Evolutionary conservation across 768 basidiomycete genomes (phyloP), one percentile per base, ranked within the genome.

Genomic region (Galerina sulciceps): DNA sequence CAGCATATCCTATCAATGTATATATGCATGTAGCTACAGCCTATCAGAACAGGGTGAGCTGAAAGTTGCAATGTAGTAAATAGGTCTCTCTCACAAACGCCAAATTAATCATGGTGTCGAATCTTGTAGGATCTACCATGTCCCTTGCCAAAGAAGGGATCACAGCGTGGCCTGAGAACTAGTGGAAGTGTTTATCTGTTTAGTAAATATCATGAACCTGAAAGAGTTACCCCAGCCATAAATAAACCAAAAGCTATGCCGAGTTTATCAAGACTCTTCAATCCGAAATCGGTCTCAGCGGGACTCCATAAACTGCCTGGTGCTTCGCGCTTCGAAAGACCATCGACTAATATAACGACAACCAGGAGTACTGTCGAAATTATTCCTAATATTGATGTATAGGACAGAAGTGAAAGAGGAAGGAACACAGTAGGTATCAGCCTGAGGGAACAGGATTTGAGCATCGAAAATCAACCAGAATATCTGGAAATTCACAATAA

Each of bases 161-260:
- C 26, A 96, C 90, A 13, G 93, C 89, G 69, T 99, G 96, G 1
- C 95, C 95, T 2, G 93, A 87, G 66, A 96, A 96, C 86, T 94
- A 20, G 11, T 14, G 40, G 64, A 36, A 43, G 44, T 20, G 26
- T 31, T 31, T 31, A 8, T 31, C 26, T 31, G 31, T 18, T 36
- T 20, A 48, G 18, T 42, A 34, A 18, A 15, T 11, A 14, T 41
- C n/a, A 15, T 10, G 10, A 46, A 37, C 10, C 49, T 48, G 5
- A 18, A 62, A 57, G 47, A 68, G 84, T 68, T 69, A 94, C 93
- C 14, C 95, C 94, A 8, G 93, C 91, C 87, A 99, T 94, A 67
- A 98, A 87, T 60, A 99, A 77, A 1, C 96, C 96, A 64, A 95
- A 90, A 13, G 91, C 85, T 23, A 96, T 72, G 1, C 94, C 90